Evolutionary conservation across 768 basidiomycete species (phyloP), one percentile per base, ranked within the genome.

Genomic region (Tricholoma sp.): DNA sequence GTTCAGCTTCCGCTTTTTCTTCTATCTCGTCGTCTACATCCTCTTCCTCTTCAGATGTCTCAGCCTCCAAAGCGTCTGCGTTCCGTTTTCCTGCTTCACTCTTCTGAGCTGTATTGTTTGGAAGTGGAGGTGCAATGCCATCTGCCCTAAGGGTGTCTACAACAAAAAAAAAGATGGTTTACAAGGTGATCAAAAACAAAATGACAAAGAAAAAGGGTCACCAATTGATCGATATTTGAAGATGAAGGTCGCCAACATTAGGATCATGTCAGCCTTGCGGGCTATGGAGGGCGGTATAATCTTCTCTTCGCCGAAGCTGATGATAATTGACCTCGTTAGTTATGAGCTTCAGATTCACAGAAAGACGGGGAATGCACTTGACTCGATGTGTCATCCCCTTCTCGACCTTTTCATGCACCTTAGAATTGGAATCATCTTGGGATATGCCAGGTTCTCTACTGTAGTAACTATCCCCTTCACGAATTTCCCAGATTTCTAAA

Each of bases 381-480:
- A 66, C 60, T 39, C 63, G 61, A 47, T 72, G 70, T 0, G 51
- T 56, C 50, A 68, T 57, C 12, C 60, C 65, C 44, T 68, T 70
- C 57, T 70, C 68, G 1, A 63, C 57, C 15, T 60, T 58, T 42
- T 71, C 68, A 37, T 69, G 65, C 0, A 71, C 60, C 52, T 60
- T 57, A 1, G 4, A 18, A n/a, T 15, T 49, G 20, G 6, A 20
- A 24, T 2, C 24, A 24, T 24, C 2, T 1, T 4, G 24, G 24
- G 24, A 24, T 24, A 2, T 24, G 24, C 24, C n/a, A n/a, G n/a
- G n/a, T n/a, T n/a, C n/a, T n/a, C n/a, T n/a, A n/a, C n/a, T n/a
- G n/a, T n/a, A n/a, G n/a, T n/a, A n/a, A n/a, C n/a, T n/a, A n/a
- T n/a, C n/a, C n/a, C n/a, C n/a, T n/a, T n/a, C n/a, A n/a, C n/a